phyloP scores from a whole-genome alignment of 1,284 basidiomycete genomes.

The Neolentinus lepideus region DNA sequence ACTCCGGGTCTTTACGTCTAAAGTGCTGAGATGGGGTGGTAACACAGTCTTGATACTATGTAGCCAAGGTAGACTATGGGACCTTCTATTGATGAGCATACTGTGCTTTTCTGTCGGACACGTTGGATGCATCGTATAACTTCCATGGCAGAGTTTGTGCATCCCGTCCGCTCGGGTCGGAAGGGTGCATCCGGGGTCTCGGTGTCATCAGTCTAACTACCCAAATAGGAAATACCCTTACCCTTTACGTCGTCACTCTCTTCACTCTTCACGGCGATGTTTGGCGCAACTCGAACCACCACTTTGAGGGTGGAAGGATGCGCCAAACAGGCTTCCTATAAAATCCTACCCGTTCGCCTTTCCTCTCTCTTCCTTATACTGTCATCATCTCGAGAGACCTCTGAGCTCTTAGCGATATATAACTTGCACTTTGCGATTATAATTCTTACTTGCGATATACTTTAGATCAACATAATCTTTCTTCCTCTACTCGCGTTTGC shows the following conservation, averaged over 20 bases:
- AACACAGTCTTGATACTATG: no score
- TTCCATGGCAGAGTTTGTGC: no score
- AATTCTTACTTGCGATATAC: no score
- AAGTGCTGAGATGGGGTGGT: no score
- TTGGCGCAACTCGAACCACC: neutral
- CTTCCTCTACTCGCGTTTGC: neutral
- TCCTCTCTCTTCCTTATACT: neutral
- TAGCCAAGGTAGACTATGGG: no score
- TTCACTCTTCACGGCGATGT: neutral
- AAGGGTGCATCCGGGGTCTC: neutral
- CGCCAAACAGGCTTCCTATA: neutral
- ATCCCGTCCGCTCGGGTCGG: neutral
- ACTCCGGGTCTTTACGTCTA: no score
- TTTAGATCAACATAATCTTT: neutral
- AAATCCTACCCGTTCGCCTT: neutral
- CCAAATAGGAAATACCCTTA: neutral
- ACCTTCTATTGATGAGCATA: no score
- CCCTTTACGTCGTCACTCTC: neutral
- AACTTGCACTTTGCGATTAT: no score
- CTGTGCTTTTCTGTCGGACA: neutral
- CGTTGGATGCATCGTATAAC: neutral
- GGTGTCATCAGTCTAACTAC: neutral
- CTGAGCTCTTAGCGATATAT: neutral
- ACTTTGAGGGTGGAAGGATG: neutral
- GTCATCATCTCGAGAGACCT: neutral